These are phyloP conservation scores for Naumovozyma dairenensis DNA, from an alignment of 805 yeast species.

Conservation along the genomic window DNA sequence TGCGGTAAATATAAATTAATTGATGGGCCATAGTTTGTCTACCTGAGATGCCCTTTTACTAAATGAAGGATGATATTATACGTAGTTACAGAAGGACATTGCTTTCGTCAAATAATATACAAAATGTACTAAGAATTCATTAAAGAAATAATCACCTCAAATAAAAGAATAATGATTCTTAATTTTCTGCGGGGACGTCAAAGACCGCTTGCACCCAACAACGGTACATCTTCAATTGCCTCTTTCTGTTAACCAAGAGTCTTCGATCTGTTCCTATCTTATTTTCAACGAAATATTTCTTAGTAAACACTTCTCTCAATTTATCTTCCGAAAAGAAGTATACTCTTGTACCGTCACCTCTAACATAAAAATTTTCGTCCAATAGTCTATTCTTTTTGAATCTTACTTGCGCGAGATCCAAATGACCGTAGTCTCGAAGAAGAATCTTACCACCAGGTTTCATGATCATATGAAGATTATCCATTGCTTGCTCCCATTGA, in stretches of 20 bases:
- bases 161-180: no score
- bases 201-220: conserved; percentile 96
- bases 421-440: conserved; percentile 91
- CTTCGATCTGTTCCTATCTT: conserved; percentile 86
- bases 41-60: no score
- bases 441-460: conserved; percentile 90
- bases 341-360: conserved; percentile 97
- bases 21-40: no score
- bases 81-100: no score
- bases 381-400: conserved; percentile 79
- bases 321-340: conserved; percentile 96
- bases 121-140: no score
- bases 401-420: conserved; percentile 90
- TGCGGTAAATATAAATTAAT: no score
- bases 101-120: no score
- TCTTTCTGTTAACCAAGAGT: conserved; percentile 81
- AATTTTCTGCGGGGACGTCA: conserved; percentile 30
- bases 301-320: conserved; percentile 59
- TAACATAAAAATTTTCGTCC: conserved; percentile 87
- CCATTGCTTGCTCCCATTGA: conserved; percentile 80
- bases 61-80: no score
- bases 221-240: conserved; percentile 89
- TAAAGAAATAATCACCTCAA: no score
- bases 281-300: conserved; percentile 49
- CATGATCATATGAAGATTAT: conserved; percentile 57